phyloP scores from a whole-genome alignment of 164 flowering plant genomes.

The Magnolia sinica region DNA sequence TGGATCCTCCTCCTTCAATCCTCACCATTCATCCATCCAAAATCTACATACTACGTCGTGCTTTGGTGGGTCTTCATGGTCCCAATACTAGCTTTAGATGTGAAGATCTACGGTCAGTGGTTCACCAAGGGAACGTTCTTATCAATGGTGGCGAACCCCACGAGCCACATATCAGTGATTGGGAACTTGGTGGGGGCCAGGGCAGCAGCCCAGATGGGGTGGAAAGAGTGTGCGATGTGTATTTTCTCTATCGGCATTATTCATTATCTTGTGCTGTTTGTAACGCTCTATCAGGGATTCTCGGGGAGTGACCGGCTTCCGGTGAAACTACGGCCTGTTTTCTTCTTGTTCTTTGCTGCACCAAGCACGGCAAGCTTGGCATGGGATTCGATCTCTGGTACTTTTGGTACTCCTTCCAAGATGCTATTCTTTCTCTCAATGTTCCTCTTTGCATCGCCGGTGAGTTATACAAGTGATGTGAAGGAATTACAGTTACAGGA shows the following conservation, averaged over 20 bases:
- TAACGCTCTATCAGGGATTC: constrained; percentile 28
- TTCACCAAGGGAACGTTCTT: constrained; percentile 26
- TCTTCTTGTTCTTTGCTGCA: constrained; percentile 28
- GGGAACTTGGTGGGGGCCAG: constrained; percentile 27
- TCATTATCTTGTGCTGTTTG: constrained; percentile 31
- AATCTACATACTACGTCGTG: constrained; percentile 5
- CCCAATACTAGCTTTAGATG: constrained; percentile 24
- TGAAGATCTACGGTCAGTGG: constrained; percentile 36
- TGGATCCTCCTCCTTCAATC: constrained; percentile 27
- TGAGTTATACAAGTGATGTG: background rate
- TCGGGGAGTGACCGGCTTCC: constrained; percentile 20
- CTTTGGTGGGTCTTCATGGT: constrained; percentile 23
- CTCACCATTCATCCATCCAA: constrained; percentile 16
- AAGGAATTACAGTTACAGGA: background rate
- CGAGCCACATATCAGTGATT: constrained; percentile 29
- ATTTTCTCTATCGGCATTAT: constrained; percentile 29
- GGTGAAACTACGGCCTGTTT: constrained; percentile 19
- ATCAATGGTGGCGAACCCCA: constrained; percentile 28
- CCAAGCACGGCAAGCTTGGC: constrained; percentile 37
- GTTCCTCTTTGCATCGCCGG: constrained; percentile 29
- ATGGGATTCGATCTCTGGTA: constrained; percentile 29
- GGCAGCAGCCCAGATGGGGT: constrained; percentile 28
- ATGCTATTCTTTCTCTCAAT: constrained; percentile 29
- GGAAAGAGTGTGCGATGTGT: constrained; percentile 30
- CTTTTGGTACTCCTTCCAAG: constrained; percentile 18